phyloP scores from a whole-genome alignment of 108 stramenopile species.

The Skeletonema potamos region DNA sequence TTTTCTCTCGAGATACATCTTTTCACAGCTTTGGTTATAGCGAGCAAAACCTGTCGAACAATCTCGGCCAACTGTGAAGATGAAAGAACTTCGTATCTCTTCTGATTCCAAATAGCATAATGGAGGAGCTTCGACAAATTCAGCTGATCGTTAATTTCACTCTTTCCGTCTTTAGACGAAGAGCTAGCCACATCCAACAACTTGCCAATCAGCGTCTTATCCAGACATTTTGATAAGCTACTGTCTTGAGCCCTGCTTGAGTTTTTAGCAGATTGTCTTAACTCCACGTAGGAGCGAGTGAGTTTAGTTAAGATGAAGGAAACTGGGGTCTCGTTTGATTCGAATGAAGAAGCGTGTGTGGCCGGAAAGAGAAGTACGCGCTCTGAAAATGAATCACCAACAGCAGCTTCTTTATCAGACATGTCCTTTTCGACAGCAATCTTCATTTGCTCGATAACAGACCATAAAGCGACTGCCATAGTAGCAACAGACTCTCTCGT shows the following conservation, averaged over 20 bases:
- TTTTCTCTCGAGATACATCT: background rate
- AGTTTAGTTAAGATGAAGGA: slow-evolving; percentile 22
- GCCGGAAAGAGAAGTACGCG: slow-evolving; percentile 31
- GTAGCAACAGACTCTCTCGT: slow-evolving; percentile 21
- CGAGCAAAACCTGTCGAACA: slow-evolving; percentile 24
- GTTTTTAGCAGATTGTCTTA: background rate
- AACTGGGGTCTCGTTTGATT: background rate
- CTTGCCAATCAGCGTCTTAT: slow-evolving; percentile 24
- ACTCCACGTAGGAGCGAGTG: slow-evolving; percentile 22
- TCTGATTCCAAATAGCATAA: slow-evolving; percentile 19
- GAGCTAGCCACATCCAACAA: slow-evolving; percentile 5
- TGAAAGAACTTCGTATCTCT: slow-evolving; percentile 1
- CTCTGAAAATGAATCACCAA: slow-evolving; percentile 12
- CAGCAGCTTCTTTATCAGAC: slow-evolving; percentile 2
- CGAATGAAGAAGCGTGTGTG: background rate
- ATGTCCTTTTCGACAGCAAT: background rate
- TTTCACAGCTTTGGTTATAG: slow-evolving; percentile 24
- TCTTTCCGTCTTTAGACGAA: background rate
- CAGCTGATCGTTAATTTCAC: background rate
- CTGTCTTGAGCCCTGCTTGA: background rate
- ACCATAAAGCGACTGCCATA: slow-evolving; percentile 25
- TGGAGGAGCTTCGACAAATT: slow-evolving; percentile 27
- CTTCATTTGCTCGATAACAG: slow-evolving; percentile 11
- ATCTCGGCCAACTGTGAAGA: slow-evolving; percentile 5
- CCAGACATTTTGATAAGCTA: background rate